These are phyloP conservation scores for Naematelia encephala DNA, from an alignment of 768 basidiomycete genomes.

Conservation along the genomic window DNA sequence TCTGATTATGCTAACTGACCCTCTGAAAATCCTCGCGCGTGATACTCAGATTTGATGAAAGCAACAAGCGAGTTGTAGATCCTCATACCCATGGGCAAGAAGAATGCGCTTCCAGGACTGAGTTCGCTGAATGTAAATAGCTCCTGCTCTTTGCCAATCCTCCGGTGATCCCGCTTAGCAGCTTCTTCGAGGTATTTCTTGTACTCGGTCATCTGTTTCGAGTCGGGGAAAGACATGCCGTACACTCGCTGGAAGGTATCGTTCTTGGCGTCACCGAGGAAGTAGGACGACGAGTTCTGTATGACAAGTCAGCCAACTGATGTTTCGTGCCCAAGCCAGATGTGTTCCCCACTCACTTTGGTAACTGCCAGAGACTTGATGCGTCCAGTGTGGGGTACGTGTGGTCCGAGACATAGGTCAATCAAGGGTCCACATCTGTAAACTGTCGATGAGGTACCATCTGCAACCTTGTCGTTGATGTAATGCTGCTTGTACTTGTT, in stretches of 20 bases:
- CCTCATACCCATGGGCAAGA: constrained; percentile 92
- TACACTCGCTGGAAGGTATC: constrained; percentile 95
- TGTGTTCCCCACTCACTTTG: constrained; percentile 63
- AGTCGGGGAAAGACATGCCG: constrained; percentile 98
- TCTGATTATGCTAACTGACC: constrained; percentile 53
- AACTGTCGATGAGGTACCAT: constrained; percentile 93
- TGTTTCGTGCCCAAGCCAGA: not conserved
- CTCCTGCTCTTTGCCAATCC: constrained; percentile 97
- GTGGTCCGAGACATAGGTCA: constrained; percentile 93
- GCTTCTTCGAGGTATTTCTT: constrained; percentile 94
- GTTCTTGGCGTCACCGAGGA: constrained; percentile 87
- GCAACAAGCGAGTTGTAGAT: constrained; percentile 93
- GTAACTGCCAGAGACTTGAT: constrained; percentile 98
- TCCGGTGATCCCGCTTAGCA: constrained; percentile 94
- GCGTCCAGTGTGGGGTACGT: constrained; percentile 94
- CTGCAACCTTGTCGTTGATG: constrained; percentile 91
- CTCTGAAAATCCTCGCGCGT: constrained; percentile 93
- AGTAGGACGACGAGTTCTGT: constrained; percentile 95
- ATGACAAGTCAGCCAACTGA: not conserved
- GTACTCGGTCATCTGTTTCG: constrained; percentile 90
- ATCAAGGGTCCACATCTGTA: constrained; percentile 99
- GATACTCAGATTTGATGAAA: constrained; percentile 85
- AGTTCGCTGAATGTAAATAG: constrained; percentile 98
- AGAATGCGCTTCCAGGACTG: constrained; percentile 93
- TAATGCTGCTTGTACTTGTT: constrained; percentile 98